Evolutionary conservation across 306 rosid genomes (phyloP).

Genomic region (Quercus wislizeni): DNA sequence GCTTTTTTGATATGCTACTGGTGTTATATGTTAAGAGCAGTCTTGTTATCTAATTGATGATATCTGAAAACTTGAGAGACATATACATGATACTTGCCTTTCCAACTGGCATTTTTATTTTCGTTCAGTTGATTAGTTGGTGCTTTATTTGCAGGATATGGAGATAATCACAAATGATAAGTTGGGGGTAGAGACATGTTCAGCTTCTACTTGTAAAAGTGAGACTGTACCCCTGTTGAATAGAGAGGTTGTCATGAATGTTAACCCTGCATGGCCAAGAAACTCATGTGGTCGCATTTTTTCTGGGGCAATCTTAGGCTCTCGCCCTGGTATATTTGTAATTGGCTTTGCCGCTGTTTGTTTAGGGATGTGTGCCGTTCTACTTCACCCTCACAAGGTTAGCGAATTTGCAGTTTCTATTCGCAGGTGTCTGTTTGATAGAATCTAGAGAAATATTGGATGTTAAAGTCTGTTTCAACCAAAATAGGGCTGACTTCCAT

Average conservation of each 20-base stretch:
- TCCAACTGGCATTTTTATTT: background rate
- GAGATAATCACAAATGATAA: conserved; percentile 33
- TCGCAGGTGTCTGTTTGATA: conserved; percentile 72
- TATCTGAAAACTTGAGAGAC: conserved; percentile 6
- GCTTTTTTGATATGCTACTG: background rate
- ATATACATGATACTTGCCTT: background rate
- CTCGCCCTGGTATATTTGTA: conserved; percentile 47
- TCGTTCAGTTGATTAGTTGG: background rate
- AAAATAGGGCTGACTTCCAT: conserved; percentile 4
- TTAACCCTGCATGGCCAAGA: conserved; percentile 41
- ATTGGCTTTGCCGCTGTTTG: conserved; percentile 62
- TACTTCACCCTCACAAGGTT: conserved; percentile 76
- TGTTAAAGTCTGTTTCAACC: background rate
- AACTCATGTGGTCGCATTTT: conserved; percentile 18
- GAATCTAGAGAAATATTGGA: conserved; percentile 18
- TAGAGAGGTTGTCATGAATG: conserved; percentile 38
- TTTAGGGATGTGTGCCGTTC: conserved; percentile 66
- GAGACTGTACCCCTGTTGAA: conserved; percentile 55
- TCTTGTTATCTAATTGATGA: background rate
- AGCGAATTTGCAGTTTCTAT: conserved; percentile 69
- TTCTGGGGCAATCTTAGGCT: conserved; percentile 32
- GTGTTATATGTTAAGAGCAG: background rate
- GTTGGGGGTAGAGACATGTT: conserved; percentile 29
- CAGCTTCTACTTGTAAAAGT: conserved; percentile 27
- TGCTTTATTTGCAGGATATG: conserved; percentile 49